phyloP scores from a whole-genome alignment of 164 flowering plant genomes.

The Akebia trifoliata region DNA sequence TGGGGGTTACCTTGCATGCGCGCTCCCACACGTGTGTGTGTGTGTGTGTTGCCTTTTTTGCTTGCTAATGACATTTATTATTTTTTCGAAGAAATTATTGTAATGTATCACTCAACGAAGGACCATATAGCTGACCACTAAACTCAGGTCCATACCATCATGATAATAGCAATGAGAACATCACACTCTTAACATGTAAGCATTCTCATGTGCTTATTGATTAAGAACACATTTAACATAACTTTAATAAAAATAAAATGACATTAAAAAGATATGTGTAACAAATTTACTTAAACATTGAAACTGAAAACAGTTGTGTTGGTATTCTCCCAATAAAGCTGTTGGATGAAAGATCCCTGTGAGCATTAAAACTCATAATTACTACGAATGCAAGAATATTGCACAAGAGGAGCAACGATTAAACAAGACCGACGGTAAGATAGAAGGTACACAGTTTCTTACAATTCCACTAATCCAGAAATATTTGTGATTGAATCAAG shows the following conservation, averaged over 20 bases:
- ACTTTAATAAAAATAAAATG: background rate
- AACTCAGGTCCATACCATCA: background rate
- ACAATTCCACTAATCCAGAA: conserved; percentile 34
- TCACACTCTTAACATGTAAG: background rate
- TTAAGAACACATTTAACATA: too few relatives aligned
- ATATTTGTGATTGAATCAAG: conserved; percentile 41
- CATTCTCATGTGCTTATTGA: too few relatives aligned
- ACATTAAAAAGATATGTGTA: background rate
- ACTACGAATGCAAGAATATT: background rate
- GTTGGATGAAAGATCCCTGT: conserved; percentile 81
- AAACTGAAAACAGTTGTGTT: conserved; percentile 39
- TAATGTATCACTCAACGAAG: too few relatives aligned
- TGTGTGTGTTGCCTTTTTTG: too few relatives aligned
- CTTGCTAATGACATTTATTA: too few relatives aligned
- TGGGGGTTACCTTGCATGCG: too few relatives aligned
- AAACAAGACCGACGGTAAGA: background rate
- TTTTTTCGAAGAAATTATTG: too few relatives aligned
- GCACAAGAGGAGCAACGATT: background rate
- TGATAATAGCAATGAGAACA: background rate
- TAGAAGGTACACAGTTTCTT: conserved; percentile 7
- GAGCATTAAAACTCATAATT: conserved; percentile 3
- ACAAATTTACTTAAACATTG: conserved; percentile 54
- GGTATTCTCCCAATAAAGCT: conserved; percentile 63
- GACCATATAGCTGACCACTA: background rate
- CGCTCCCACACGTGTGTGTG: too few relatives aligned